Conservation (phyloP, 768 basidiomycete genomes). For the Panellus pusillus region DNA sequence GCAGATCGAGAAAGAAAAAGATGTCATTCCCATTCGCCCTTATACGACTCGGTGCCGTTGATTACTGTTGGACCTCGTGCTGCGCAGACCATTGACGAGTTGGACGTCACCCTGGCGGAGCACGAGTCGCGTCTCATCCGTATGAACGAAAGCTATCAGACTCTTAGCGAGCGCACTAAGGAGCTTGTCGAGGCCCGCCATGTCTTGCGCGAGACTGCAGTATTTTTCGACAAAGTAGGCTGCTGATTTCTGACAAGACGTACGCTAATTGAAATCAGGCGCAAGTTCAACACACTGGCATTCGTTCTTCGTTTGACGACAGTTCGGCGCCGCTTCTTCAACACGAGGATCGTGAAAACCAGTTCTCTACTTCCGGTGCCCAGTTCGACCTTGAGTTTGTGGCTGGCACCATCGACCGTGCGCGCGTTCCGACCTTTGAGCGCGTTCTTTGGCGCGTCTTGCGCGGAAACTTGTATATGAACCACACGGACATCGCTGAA, state of each 20-base stretch:
- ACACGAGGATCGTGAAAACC: conserved; percentile 82
- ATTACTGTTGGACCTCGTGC: conserved; percentile 90
- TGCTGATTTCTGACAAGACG: not conserved
- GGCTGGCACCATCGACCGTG: conserved; percentile 93
- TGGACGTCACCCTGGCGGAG: conserved; percentile 83
- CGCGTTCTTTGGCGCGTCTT: conserved; percentile 97
- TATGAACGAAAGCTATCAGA: conserved; percentile 94
- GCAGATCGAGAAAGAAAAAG: conserved; percentile 86
- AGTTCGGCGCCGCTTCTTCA: conserved; percentile 87
- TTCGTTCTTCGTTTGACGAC: conserved; percentile 89
- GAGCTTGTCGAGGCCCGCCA: conserved; percentile 93
- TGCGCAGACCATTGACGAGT: conserved; percentile 90
- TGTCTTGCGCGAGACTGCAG: conserved; percentile 92
- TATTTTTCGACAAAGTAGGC: conserved; percentile 85
- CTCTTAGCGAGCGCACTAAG: conserved; percentile 77
- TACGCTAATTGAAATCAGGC: conserved; percentile 49
- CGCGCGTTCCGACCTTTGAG: conserved; percentile 90
- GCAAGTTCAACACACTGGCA: conserved; percentile 74
- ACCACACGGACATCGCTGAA: conserved; percentile 91
- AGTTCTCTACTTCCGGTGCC: conserved; percentile 46
- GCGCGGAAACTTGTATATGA: conserved; percentile 98
- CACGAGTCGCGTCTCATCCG: conserved; percentile 81
- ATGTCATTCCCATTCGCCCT: conserved; percentile 75
- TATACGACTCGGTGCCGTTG: conserved; percentile 84
- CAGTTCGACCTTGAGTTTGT: conserved; percentile 97